These are phyloP conservation scores for Irpex rosettiformis DNA, from an alignment of 1,284 basidiomycete genomes.

Conservation along the genomic window DNA sequence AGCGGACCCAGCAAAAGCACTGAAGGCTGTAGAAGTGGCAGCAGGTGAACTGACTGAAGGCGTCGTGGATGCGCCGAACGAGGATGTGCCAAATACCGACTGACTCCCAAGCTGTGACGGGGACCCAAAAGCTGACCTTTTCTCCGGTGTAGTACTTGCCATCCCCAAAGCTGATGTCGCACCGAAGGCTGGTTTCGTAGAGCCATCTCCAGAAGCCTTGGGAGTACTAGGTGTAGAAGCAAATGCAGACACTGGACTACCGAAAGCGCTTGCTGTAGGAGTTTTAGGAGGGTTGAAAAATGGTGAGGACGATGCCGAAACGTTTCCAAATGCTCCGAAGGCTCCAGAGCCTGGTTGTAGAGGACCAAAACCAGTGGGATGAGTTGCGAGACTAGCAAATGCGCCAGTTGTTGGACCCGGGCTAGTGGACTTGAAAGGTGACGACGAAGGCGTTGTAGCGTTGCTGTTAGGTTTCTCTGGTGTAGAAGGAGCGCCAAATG, in stretches of 20 bases:
- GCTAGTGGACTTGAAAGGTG: constrained; percentile 14
- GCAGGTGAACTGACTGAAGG: constrained; percentile 18
- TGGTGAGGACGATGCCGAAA: constrained; percentile 41
- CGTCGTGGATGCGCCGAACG: constrained; percentile 7
- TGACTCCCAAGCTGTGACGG: constrained; percentile 34
- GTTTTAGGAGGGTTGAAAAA: constrained; percentile 47
- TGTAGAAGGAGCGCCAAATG: neutral
- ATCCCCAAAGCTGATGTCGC: constrained; percentile 35
- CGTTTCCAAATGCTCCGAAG: constrained; percentile 38
- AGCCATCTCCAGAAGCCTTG: constrained; percentile 15
- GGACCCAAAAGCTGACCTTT: constrained; percentile 31
- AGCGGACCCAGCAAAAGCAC: constrained; percentile 27
- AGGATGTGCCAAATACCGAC: constrained; percentile 27
- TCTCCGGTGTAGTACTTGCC: constrained; percentile 23
- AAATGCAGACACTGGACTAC: constrained; percentile 31
- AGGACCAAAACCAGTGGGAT: constrained; percentile 34
- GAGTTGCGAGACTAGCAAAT: constrained; percentile 33
- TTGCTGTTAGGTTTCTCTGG: constrained; percentile 6
- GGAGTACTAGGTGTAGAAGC: constrained; percentile 15
- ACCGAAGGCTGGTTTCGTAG: constrained; percentile 30
- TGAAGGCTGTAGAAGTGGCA: constrained; percentile 42
- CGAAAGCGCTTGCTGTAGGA: constrained; percentile 22
- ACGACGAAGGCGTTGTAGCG: constrained; percentile 2
- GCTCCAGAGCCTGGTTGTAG: constrained; percentile 39
- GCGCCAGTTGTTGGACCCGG: constrained; percentile 29